Conservation (phyloP, 352 stramenopile genomes). For the Pythium sukuiense region DNA sequence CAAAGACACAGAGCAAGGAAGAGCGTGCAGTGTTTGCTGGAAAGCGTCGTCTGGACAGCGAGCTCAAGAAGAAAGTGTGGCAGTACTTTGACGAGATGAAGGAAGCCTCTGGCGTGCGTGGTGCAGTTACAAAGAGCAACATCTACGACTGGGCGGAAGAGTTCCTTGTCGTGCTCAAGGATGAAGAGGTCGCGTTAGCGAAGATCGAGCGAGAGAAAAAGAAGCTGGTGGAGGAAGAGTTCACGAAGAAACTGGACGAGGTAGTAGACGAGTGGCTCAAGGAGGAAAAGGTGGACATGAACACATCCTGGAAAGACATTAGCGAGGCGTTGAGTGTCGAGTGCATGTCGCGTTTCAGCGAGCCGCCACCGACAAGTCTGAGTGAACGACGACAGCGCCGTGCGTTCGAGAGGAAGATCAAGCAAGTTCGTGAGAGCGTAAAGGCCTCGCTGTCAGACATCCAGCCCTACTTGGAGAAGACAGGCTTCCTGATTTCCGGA, state of each 20-base stretch:
- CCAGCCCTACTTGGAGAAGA: conserved; percentile 31
- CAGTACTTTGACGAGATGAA: conserved; percentile 41
- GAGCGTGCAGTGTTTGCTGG: conserved; percentile 26
- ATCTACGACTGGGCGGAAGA: conserved; percentile 70
- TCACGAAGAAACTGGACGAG: conserved; percentile 30
- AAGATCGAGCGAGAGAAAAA: conserved; percentile 55
- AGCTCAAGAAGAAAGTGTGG: conserved; percentile 47
- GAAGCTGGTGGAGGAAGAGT: conserved; percentile 32
- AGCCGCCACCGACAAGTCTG: conserved; percentile 5
- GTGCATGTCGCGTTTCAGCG: conserved; percentile 1
- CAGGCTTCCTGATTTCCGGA: conserved; percentile 32
- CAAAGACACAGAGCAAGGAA: conserved; percentile 24
- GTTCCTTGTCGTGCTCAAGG: conserved; percentile 40
- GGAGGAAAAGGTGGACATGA: conserved; percentile 21
- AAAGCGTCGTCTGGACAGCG: conserved; percentile 42
- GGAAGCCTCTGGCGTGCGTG: conserved; percentile 16
- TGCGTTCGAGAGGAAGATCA: conserved; percentile 55
- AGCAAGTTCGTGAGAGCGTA: conserved; percentile 39
- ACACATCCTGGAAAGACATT: conserved; percentile 24
- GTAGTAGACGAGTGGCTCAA: conserved; percentile 37
- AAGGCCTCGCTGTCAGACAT: conserved; percentile 30
- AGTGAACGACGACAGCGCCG: conserved; percentile 46
- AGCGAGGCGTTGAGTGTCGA: conserved; percentile 12
- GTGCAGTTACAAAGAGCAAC: conserved; percentile 40
- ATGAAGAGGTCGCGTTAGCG: conserved; percentile 44